phyloP scores from a whole-genome alignment of 1,139 yeast genomes.

The Yamadazyma dushanensis region DNA sequence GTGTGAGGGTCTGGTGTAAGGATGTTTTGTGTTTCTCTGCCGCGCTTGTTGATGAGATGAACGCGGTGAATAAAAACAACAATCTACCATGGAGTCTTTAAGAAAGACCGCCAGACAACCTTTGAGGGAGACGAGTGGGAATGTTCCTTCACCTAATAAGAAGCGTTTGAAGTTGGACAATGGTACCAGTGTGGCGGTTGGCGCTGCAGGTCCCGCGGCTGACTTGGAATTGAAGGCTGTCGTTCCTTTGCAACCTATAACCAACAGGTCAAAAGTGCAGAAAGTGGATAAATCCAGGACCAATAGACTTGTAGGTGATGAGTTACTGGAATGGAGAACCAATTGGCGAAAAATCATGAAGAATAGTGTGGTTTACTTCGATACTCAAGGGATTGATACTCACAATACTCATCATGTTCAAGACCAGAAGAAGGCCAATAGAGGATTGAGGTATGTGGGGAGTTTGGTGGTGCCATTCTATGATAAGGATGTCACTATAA shows the following conservation, averaged over 20 bases:
- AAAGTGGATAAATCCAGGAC: constrained; percentile 14
- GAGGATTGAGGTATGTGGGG: constrained; percentile 58
- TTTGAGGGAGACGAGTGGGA: constrained; percentile 43
- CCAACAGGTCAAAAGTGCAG: constrained; percentile 3
- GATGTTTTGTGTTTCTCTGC: too few species aligned
- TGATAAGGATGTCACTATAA: constrained; percentile 77
- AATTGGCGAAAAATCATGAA: constrained; percentile 81
- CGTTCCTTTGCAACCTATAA: not conserved
- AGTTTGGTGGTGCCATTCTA: constrained; percentile 73
- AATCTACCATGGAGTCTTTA: constrained; percentile 12
- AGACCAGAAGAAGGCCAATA: constrained; percentile 55
- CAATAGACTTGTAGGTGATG: constrained; percentile 46
- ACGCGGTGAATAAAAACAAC: constrained; percentile 3
- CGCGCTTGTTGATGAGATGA: not conserved
- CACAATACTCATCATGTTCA: constrained; percentile 41
- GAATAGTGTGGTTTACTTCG: constrained; percentile 76
- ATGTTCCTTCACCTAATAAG: constrained; percentile 43
- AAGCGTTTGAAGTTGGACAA: constrained; percentile 21
- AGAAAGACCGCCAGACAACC: constrained; percentile 30
- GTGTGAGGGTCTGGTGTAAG: too few species aligned
- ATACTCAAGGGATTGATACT: constrained; percentile 58
- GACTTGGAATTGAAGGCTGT: not conserved
- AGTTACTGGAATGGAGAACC: constrained; percentile 71
- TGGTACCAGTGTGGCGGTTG: not conserved
- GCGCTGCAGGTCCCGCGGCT: not conserved